phyloP scores from a whole-genome alignment of 2,329 filamentous ascomycete genomes.

The Pestalotiopsis sp. region DNA sequence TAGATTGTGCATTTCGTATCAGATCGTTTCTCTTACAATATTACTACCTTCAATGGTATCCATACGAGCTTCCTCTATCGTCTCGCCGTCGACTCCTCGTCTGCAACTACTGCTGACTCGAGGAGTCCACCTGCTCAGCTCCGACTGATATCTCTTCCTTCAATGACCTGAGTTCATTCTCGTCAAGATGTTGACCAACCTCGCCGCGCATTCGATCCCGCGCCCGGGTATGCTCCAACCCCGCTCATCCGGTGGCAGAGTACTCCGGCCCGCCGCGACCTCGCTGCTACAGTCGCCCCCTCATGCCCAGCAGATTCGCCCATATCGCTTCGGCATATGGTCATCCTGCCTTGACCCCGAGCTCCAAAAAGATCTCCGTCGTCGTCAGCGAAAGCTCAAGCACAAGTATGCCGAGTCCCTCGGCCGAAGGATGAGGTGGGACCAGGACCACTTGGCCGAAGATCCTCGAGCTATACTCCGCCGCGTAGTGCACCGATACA shows the following conservation, averaged over 20 bases:
- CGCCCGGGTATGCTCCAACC: conserved; percentile 28
- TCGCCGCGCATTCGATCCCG: conserved; percentile 29
- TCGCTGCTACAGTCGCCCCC: conserved; percentile 21
- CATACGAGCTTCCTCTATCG: neutral
- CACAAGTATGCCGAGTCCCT: conserved; percentile 50
- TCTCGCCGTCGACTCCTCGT: neutral
- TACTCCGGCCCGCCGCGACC: conserved; percentile 18
- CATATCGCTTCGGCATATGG: conserved; percentile 53
- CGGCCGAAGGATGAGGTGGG: conserved; percentile 48
- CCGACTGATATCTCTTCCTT: neutral
- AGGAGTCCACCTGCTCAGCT: neutral
- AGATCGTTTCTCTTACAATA: neutral
- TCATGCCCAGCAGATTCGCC: conserved; percentile 43
- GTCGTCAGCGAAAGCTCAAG: conserved; percentile 43
- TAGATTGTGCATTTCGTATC: no score
- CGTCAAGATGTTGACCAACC: conserved; percentile 32
- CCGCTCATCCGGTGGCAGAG: conserved; percentile 18
- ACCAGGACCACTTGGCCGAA: conserved; percentile 38
- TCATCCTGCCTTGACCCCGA: conserved; percentile 43
- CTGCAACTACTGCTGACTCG: neutral
- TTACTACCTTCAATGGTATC: neutral
- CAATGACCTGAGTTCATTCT: neutral
- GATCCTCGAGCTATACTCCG: conserved; percentile 40
- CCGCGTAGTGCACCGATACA: conserved; percentile 43
- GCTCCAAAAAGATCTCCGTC: conserved; percentile 44